A percentile compares a stretch with the other conserved stretches of the same genome.
Conservation (phyloP, 768 basidiomycete genomes). For the Suillus cothurnatus region DNA sequence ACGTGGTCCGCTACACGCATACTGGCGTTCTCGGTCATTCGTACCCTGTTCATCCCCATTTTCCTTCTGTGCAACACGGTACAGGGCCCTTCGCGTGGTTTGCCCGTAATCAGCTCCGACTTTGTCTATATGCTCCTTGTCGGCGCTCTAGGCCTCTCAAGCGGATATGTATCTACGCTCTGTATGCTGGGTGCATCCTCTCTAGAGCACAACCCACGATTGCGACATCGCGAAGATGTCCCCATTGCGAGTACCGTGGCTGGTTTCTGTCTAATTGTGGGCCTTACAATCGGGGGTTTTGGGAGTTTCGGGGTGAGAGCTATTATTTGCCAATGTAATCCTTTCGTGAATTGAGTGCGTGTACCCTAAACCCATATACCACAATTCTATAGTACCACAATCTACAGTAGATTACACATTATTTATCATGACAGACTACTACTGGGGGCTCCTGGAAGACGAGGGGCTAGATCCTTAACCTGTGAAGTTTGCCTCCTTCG, state of each 20-base stretch:
- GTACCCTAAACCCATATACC: background rate
- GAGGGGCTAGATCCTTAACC: constrained; percentile 69
- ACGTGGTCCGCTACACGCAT: constrained; percentile 72
- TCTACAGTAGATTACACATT: constrained; percentile 1
- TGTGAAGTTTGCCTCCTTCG: constrained; percentile 67
- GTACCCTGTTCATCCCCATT: constrained; percentile 83
- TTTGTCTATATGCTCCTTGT: constrained; percentile 73
- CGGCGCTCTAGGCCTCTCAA: constrained; percentile 70
- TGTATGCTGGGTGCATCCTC: constrained; percentile 86
- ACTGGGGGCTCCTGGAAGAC: constrained; percentile 64
- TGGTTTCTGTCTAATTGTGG: constrained; percentile 76
- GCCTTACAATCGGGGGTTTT: constrained; percentile 74
- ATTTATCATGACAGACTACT: constrained; percentile 21
- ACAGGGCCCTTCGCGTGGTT: constrained; percentile 42
- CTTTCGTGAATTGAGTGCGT: constrained; percentile 45
- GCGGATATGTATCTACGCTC: constrained; percentile 77
- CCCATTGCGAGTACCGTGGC: constrained; percentile 84
- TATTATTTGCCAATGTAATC: constrained; percentile 71
- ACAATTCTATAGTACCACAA: background rate
- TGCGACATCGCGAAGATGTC: constrained; percentile 76
- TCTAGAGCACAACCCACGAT: constrained; percentile 72
- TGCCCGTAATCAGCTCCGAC: constrained; percentile 71
- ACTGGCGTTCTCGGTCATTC: constrained; percentile 60
- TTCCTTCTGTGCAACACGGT: constrained; percentile 83
- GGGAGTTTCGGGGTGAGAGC: constrained; percentile 79